These are phyloP conservation scores for Russula olivacea DNA, from an alignment of 768 basidiomycete species.

Conservation along the genomic window DNA sequence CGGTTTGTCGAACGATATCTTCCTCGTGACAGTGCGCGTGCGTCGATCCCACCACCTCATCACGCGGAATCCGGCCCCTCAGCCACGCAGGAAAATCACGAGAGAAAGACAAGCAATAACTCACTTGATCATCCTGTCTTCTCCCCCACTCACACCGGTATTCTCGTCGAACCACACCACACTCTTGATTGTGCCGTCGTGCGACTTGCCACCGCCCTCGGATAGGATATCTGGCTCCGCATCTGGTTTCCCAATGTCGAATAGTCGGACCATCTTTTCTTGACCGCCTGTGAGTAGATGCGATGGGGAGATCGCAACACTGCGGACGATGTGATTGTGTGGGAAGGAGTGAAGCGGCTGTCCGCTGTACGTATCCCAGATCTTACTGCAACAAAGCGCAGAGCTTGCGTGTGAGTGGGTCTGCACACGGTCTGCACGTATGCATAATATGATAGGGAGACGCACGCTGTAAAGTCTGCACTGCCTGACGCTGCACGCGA, in stretches of 20 bases:
- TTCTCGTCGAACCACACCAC: slow-evolving; percentile 91
- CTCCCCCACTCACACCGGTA: slow-evolving; percentile 83
- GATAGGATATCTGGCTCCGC: slow-evolving; percentile 79
- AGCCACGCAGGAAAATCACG: not conserved
- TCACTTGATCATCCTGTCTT: slow-evolving; percentile 88
- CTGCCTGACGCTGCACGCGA: slow-evolving; percentile 87
- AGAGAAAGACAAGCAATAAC: slow-evolving; percentile 22
- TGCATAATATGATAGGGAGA: slow-evolving; percentile 17
- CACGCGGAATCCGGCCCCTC: slow-evolving; percentile 12
- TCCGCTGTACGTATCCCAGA: slow-evolving; percentile 94
- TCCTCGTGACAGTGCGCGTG: slow-evolving; percentile 64
- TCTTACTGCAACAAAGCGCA: slow-evolving; percentile 53
- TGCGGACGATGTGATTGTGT: slow-evolving; percentile 97
- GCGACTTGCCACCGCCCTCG: slow-evolving; percentile 54
- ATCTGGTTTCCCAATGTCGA: slow-evolving; percentile 81
- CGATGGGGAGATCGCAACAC: slow-evolving; percentile 77
- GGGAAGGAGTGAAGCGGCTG: slow-evolving; percentile 89
- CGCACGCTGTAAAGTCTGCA: slow-evolving; percentile 97
- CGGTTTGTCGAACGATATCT: slow-evolving; percentile 65
- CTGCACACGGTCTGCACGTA: slow-evolving; percentile 13
- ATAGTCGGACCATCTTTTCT: slow-evolving; percentile 96
- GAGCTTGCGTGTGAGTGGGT: not conserved
- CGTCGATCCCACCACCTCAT: slow-evolving; percentile 95
- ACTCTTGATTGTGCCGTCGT: slow-evolving; percentile 87
- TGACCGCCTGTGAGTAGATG: slow-evolving; percentile 88